Percentiles rank a stretch among this genome's conserved stretches.
Evolutionary conservation across 805 yeast species (phyloP).

Genomic region (Saccharomycopsis malanga): DNA sequence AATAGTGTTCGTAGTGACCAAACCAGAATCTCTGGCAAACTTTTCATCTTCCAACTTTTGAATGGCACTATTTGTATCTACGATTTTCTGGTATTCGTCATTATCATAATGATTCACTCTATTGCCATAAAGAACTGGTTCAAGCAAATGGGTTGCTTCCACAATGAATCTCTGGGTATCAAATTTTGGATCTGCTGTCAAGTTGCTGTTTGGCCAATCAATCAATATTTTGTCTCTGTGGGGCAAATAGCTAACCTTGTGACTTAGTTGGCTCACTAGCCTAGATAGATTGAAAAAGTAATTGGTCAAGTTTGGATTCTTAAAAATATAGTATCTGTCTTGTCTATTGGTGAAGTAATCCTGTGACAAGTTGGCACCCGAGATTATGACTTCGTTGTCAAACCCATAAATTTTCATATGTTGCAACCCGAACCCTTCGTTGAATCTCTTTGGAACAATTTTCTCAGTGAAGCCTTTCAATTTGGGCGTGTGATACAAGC

Average conservation of each 20-base stretch:
- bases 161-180: slow-evolving; percentile 44
- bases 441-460: slow-evolving; percentile 72
- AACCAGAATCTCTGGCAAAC: slow-evolving; percentile 27
- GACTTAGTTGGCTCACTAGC: slow-evolving; percentile 64
- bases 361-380: slow-evolving; percentile 86
- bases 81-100: slow-evolving; percentile 16
- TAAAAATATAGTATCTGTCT: slow-evolving; percentile 80
- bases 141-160: slow-evolving; percentile 50
- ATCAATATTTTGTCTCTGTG: slow-evolving; percentile 45
- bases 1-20: slow-evolving; percentile 42
- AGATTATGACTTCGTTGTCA: slow-evolving; percentile 79
- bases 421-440: slow-evolving; percentile 89
- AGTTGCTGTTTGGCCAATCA: slow-evolving; percentile 68
- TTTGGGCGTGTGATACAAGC: slow-evolving; percentile 88
- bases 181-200: slow-evolving; percentile 58
- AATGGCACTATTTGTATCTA: slow-evolving; percentile 28
- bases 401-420: slow-evolving; percentile 97
- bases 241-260: slow-evolving; percentile 45
- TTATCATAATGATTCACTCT: slow-evolving; percentile 23
- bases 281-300: slow-evolving; percentile 69
- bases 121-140: slow-evolving; percentile 49
- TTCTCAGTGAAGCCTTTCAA: slow-evolving; percentile 57
- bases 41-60: slow-evolving; percentile 18
- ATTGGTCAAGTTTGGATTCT: slow-evolving; percentile 49
- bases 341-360: slow-evolving; percentile 95